Evolutionary conservation across 2,329 filamentous ascomycete genomes (phyloP), one percentile per base, ranked within the genome.

Genomic region (Aspergillus texensis): DNA sequence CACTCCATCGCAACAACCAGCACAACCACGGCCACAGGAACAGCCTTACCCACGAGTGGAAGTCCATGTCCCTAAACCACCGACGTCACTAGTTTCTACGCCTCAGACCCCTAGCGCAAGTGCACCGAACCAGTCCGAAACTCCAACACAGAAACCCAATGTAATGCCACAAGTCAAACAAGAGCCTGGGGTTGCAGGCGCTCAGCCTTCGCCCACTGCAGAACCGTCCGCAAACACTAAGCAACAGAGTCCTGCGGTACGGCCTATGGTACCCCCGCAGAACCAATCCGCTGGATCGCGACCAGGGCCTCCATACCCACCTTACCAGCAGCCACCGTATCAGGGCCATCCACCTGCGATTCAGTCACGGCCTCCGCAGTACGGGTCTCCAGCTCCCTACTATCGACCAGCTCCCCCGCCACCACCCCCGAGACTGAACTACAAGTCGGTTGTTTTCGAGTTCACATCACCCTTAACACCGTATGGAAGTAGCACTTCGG

Each of bases 391-490:
- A 11, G 62, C 71, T 43, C 66, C 74, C 30, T 77, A 77, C 58
- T 75, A 78, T 55, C 71, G 72, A 19, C 74, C 73, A 28, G 71
- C 73, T 11, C 71, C 77, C 3, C 70, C 76, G 9, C 69, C 76
- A 8, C 70, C 73, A 6, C 73, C 77, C 41, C 71, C 76, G 11
- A 80, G 78, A 60, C 65, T 77, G 4, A 75, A 78, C 59, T 80
- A 81, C 67, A 83, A 80, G 65, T 76, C 81, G 3, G 77, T 84
- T 6, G 79, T 83, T 11, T 79, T 84, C 53, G 82, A 84, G 64
- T 82, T 83, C 43, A 77, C 78, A 12, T 78, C 79, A 11, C 74
- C 78, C 0, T 68, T 80, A 60, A 77, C 78, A 4, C 78, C 78
- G 2, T 79, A 79, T 43, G 78, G 77, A 68, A 79, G 75, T 62